Conservation (phyloP, 306 rosid genomes). For the Vigna trinervia region DNA sequence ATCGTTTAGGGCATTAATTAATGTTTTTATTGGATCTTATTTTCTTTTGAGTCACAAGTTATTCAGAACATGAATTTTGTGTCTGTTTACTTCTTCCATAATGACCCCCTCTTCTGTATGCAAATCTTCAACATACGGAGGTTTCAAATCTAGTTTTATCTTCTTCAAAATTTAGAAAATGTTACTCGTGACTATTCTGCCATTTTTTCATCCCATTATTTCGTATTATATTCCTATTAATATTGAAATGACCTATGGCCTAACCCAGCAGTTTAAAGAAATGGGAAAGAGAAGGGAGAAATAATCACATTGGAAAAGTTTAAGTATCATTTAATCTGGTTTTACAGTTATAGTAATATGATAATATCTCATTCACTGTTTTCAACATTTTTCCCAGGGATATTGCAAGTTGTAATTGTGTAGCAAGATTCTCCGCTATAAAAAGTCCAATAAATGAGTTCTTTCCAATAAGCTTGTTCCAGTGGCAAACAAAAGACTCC, state of each 20-base stretch:
- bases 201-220: slow-evolving; percentile 17
- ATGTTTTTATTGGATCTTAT: slow-evolving; percentile 13
- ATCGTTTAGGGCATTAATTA: slow-evolving; percentile 18
- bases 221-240: slow-evolving; percentile 17
- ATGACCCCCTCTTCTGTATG: slow-evolving; percentile 7
- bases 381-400: slow-evolving; percentile 67
- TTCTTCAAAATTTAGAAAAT: slow-evolving; percentile 17
- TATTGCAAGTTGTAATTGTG: slow-evolving; percentile 58
- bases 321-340: slow-evolving; percentile 7
- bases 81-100: slow-evolving; percentile 1
- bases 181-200: slow-evolving; percentile 14
- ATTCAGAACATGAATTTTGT: neutral
- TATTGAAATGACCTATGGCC: slow-evolving; percentile 9
- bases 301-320: slow-evolving; percentile 25
- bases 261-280: slow-evolving; percentile 17
- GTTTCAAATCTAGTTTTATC: slow-evolving; percentile 25
- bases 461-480: slow-evolving; percentile 68
- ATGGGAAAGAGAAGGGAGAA: slow-evolving; percentile 16
- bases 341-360: slow-evolving; percentile 31
- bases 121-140: slow-evolving; percentile 11
- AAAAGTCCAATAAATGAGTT: slow-evolving; percentile 62
- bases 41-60: slow-evolving; percentile 24
- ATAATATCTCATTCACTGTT: slow-evolving; percentile 40
- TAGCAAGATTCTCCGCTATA: slow-evolving; percentile 69
- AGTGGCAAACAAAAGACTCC: slow-evolving; percentile 52